These are phyloP conservation scores for Aspergillus pseudoviridinutans DNA, from an alignment of 2,329 filamentous ascomycete genomes.

Conservation along the genomic window DNA sequence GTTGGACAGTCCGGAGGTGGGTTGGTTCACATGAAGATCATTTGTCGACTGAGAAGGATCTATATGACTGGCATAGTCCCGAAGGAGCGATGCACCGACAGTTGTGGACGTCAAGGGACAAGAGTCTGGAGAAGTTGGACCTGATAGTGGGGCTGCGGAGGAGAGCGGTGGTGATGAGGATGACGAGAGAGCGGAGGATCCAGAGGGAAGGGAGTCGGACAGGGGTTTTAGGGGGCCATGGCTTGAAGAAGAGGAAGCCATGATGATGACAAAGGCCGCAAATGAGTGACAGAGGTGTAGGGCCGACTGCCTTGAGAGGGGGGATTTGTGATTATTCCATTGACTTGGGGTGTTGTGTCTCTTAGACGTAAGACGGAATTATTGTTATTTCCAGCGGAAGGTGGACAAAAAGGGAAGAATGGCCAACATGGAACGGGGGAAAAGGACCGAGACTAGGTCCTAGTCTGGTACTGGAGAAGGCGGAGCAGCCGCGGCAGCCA, in stretches of 20 bases:
- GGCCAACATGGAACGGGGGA: background rate
- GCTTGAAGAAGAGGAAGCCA: conserved; percentile 16
- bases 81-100: conserved; percentile 38
- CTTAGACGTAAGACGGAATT: background rate
- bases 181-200: conserved; percentile 15
- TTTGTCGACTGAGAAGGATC: conserved; percentile 38
- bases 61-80: conserved; percentile 43
- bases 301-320: background rate
- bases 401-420: background rate
- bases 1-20: conserved; percentile 15
- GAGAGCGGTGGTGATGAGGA: conserved; percentile 18
- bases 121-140: conserved; percentile 13
- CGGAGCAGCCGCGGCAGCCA: conserved; percentile 3
- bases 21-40: conserved; percentile 25
- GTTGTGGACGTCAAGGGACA: conserved; percentile 20
- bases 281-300: background rate
- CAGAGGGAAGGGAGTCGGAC: conserved; percentile 12
- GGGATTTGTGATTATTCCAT: background rate
- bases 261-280: conserved; percentile 2
- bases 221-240: conserved; percentile 14
- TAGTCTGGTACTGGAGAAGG: background rate
- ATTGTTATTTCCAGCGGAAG: background rate
- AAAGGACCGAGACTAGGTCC: background rate
- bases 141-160: conserved; percentile 19
- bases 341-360: background rate